Conservation (phyloP, 768 basidiomycete species). For the Russula lepida region DNA sequence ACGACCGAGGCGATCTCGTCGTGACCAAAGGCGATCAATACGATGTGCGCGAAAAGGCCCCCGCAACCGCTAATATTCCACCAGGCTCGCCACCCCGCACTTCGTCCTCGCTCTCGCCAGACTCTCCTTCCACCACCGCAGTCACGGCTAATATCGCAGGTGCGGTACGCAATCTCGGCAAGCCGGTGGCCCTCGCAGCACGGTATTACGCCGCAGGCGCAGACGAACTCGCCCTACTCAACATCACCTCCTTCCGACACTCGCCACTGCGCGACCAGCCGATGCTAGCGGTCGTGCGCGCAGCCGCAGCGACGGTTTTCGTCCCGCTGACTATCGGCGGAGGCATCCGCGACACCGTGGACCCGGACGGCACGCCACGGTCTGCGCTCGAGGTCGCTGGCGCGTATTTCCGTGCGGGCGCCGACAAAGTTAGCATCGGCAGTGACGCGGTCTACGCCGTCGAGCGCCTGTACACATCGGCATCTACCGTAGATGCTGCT, state of each 20-base stretch:
- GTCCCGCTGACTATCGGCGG: slow-evolving; percentile 99
- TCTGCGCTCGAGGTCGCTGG: slow-evolving; percentile 91
- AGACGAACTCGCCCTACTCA: slow-evolving; percentile 95
- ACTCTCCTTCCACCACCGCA: slow-evolving; percentile 20
- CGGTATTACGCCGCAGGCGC: slow-evolving; percentile 84
- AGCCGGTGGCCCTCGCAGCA: slow-evolving; percentile 85
- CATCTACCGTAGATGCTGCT: neutral
- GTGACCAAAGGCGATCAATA: slow-evolving; percentile 99
- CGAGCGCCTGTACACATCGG: slow-evolving; percentile 56
- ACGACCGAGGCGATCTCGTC: slow-evolving; percentile 92
- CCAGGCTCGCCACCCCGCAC: neutral
- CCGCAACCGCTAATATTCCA: neutral
- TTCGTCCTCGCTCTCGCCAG: slow-evolving; percentile 17
- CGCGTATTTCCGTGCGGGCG: slow-evolving; percentile 93
- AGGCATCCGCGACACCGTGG: slow-evolving; percentile 91
- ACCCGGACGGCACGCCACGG: slow-evolving; percentile 87
- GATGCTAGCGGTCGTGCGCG: slow-evolving; percentile 92
- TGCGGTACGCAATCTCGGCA: slow-evolving; percentile 91
- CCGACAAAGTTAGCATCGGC: slow-evolving; percentile 98
- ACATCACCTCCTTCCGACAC: slow-evolving; percentile 98
- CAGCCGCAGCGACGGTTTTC: slow-evolving; percentile 82
- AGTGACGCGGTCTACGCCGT: slow-evolving; percentile 94
- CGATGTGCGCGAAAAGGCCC: slow-evolving; percentile 80
- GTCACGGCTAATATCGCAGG: slow-evolving; percentile 54
- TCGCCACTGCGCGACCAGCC: slow-evolving; percentile 95